Conservation (phyloP, 1,284 basidiomycete species). For the Phlebopus sp. region DNA sequence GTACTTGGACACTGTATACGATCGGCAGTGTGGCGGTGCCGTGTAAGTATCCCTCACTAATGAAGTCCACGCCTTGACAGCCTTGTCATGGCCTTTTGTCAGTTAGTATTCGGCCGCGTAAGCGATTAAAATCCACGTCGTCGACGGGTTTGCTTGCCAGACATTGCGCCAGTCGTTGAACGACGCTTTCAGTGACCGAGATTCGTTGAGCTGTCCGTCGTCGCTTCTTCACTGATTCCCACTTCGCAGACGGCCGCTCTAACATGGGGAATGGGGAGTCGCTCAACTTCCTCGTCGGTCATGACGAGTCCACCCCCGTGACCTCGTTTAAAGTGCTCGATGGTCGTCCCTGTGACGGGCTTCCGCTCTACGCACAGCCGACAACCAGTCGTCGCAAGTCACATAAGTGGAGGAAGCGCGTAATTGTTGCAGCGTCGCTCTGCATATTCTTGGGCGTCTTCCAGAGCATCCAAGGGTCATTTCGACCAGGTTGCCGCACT, state of each 20-base stretch:
- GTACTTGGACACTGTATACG: no score
- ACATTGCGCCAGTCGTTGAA: no score
- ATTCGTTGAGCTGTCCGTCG: no score
- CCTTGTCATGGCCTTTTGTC: no score
- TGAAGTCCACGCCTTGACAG: no score
- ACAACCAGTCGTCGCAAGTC: not conserved
- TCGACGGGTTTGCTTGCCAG: no score
- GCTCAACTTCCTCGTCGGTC: not conserved
- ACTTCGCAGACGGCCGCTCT: not conserved
- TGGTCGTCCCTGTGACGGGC: slow-evolving; percentile 8
- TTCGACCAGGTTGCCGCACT: slow-evolving; percentile 4
- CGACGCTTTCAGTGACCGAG: no score
- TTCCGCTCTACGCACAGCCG: slow-evolving; percentile 23
- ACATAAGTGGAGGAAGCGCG: slow-evolving; percentile 12
- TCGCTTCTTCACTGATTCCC: not conserved
- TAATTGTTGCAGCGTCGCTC: slow-evolving; percentile 15
- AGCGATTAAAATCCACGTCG: no score
- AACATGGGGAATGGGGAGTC: slow-evolving; percentile 1
- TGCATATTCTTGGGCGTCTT: slow-evolving; percentile 17
- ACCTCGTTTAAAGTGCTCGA: not conserved
- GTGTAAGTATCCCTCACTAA: no score
- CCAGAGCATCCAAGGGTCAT: not conserved
- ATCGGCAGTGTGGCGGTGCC: no score
- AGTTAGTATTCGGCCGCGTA: no score
- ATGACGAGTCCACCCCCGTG: not conserved